Base-by-base conservation (phyloP, 352 stramenopile genomes). In the Plasmopara halstedii region DNA sequence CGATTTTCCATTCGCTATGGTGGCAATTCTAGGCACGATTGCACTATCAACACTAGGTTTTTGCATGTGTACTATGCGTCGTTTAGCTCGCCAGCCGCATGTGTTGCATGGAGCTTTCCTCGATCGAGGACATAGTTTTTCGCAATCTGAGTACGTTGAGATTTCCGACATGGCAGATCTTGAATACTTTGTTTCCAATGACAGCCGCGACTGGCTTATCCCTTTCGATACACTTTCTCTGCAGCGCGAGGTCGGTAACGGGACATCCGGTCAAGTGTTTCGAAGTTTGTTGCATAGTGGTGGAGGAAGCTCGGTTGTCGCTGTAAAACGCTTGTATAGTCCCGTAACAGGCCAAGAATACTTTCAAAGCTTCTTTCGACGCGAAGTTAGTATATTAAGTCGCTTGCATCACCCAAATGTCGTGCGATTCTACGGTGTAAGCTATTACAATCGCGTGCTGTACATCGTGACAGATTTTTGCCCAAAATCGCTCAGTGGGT, bases 391-490 rank as follows among this genome's bases (percentile, higher is more conserved):
- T 42, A 89, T 94, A 42, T 42, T 95, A 43, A 91, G 83, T 45
- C 74, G 82, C 3, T 51, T 95, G 22, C 84, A 95, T 51, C 84
- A 95, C 36, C 84, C 84, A 13, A 87, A 95, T 29, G 83, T 95
- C 22, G 84, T 95, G 19, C 79, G 80, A 5, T 95, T 95, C 46
- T 95, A 94, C 47, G 84, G 84, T 31, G 83, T 95, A 38, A 92
- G 83, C 47, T 92, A 94, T 59, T 90, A 94, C 71, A 92, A 87
- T 46, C 79, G 83, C 15, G 79, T 94, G 38, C 53, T 94, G 44
- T 95, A 94, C 59, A 94, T 95, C 26, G 80, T 95, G 49, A 95
- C 84, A 18, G 84, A 95, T 39, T 95, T 90, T 67, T 95, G 84
- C 42, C 81, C 76, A 7, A 88, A 75, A 18, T 87, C 76, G 6